Evolutionary conservation across 2,329 filamentous ascomycete genomes (phyloP), one percentile per base, ranked within the genome.

Genomic region (Ophiocordyceps camponoti-floridani): DNA sequence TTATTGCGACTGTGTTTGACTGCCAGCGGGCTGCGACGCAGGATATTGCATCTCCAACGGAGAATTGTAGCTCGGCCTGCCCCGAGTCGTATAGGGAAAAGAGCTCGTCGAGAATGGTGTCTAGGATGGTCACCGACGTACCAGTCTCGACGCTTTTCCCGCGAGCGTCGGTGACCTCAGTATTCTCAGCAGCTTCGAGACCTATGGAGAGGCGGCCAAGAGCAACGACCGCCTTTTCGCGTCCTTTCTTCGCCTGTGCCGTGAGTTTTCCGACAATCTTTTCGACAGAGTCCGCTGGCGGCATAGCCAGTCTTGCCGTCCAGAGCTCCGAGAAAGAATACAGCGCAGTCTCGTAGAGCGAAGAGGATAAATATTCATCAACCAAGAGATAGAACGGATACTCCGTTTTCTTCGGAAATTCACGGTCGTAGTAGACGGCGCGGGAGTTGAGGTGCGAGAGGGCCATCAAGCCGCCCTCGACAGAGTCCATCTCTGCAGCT

Each of bases 61-160:
- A 77, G 57, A 98, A 95, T 49, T 95, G 89, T 1, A 88, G 73
- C 58, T 96, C 89, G 0, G 84, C 76, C 52, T 87, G 82, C 52
- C 84, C 84, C 40, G 91, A 76, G 56, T 94, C 87, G 53, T 93
- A 82, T 3, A 96, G 67, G 10, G 71, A 71, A 56, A 88, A 84
- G 0, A 96, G 65, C 27, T 75, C 77, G 11, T 77, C 69, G 12
- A 86, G 62, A 6, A 94, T 73, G 10, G 69, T 63, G 2, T 62
- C 62, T 1, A 83, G 59, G 1, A 61, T 50, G 12, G 59, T 62
- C 4, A 58, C 53, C 2, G 65, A 62, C 3, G 42, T 5, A 23
- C 23, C 23, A 23, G 33, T 3, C n/a, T 9, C 26, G 13, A 10
- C 11, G 50, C 53, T 56, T 41, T 53, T 51, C 4, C 48, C 27